These are phyloP conservation scores for Marasmius fiardii DNA, from an alignment of 1,284 basidiomycete genomes.

Conservation along the genomic window DNA sequence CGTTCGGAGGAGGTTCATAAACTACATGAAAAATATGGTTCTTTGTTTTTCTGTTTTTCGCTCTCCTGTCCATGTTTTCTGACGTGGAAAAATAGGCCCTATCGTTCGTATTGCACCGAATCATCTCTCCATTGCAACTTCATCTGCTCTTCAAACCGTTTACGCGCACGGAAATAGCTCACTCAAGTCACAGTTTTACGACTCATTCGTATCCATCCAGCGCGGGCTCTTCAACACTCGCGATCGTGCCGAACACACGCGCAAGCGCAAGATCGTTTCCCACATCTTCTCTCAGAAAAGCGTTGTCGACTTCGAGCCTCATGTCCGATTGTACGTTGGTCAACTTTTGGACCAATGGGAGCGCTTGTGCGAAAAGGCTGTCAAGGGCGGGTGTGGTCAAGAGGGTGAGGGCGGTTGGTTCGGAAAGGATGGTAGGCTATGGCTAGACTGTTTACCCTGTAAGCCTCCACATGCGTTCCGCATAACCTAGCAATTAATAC, in stretches of 20 bases:
- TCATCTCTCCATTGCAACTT: slow-evolving; percentile 83
- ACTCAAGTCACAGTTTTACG: slow-evolving; percentile 80
- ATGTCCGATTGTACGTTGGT: slow-evolving; percentile 61
- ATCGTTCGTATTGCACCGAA: slow-evolving; percentile 88
- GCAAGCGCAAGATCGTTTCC: slow-evolving; percentile 87
- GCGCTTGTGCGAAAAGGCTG: slow-evolving; percentile 54
- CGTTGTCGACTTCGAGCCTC: slow-evolving; percentile 79
- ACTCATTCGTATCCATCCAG: slow-evolving; percentile 76
- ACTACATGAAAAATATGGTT: slow-evolving; percentile 77
- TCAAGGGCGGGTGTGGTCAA: slow-evolving; percentile 49
- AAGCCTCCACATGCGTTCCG: slow-evolving; percentile 23
- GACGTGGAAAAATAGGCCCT: slow-evolving; percentile 55
- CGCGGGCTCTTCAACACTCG: slow-evolving; percentile 86
- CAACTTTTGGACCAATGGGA: slow-evolving; percentile 79
- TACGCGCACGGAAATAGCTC: slow-evolving; percentile 81
- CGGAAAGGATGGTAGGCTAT: slow-evolving; percentile 58
- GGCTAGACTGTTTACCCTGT: slow-evolving; percentile 76
- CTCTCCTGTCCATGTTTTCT: no score
- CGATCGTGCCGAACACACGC: slow-evolving; percentile 78
- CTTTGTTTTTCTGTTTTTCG: no score
- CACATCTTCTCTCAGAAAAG: slow-evolving; percentile 87
- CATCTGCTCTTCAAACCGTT: slow-evolving; percentile 70
- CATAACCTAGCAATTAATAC: neutral
- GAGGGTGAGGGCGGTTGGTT: slow-evolving; percentile 72
- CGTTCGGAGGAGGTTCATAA: slow-evolving; percentile 76